A percentile compares a stretch with the other conserved stretches of the same genome.
Conservation (phyloP, 23 red algal species). For the Rhodosorus marinus region DNA sequence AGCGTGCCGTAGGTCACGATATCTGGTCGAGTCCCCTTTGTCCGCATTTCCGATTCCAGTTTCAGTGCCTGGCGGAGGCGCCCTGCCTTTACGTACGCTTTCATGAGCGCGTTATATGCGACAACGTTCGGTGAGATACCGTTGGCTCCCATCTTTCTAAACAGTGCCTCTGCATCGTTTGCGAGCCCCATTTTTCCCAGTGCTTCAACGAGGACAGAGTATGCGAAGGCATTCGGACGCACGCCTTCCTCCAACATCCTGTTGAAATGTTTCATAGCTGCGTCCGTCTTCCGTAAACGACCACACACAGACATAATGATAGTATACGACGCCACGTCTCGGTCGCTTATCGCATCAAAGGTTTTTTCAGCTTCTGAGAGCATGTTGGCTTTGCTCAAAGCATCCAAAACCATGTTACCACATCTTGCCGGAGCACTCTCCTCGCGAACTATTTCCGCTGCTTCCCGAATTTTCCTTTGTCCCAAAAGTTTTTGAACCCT, state of each 20-base stretch:
- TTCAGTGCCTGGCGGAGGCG: slow-evolving; percentile 36
- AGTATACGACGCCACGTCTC: slow-evolving; percentile 45
- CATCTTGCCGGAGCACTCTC: too few species aligned
- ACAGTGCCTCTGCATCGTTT: slow-evolving; percentile 29
- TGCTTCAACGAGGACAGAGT: slow-evolving; percentile 77
- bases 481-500: too few species aligned
- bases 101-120: slow-evolving; percentile 94
- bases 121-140: slow-evolving; percentile 62
- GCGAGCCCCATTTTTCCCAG: slow-evolving; percentile 34
- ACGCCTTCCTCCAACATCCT: slow-evolving; percentile 19
- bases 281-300: slow-evolving; percentile 15
- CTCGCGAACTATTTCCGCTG: too few species aligned
- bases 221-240: slow-evolving; percentile 83
- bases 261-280: slow-evolving; percentile 27
- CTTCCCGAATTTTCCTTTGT: too few species aligned
- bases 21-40: slow-evolving; percentile 34
- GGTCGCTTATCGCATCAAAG: slow-evolving; percentile 17
- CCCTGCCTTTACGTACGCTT: slow-evolving; percentile 53
- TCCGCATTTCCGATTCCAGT: slow-evolving; percentile 50
- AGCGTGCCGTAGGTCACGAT: slow-evolving; percentile 95
- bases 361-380: slow-evolving; percentile 33
- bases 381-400: slow-evolving; percentile 35
- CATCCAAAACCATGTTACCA: slow-evolving; percentile 51
- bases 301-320: slow-evolving; percentile 72
- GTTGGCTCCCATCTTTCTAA: slow-evolving; percentile 41